Evolutionary conservation across 208 protist genomes (phyloP).

Genomic region (Acanthamoeba healyi): DNA sequence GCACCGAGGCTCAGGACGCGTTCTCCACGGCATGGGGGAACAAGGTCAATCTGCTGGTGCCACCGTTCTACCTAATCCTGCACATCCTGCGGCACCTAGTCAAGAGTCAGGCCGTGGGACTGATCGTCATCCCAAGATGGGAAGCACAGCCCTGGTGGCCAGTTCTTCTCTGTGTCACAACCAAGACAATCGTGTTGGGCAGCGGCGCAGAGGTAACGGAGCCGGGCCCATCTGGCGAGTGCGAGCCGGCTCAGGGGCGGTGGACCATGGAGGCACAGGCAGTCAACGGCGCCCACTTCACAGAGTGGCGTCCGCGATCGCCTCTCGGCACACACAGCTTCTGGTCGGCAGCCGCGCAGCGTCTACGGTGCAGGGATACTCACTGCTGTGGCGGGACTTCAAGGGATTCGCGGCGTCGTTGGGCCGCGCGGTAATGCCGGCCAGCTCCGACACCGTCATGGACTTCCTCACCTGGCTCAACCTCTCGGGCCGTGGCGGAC

Average conservation of each 20-base stretch:
- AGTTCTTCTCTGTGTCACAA: not conserved
- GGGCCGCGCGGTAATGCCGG: not conserved
- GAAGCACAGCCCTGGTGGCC: constrained; percentile 22
- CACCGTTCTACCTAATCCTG: not conserved
- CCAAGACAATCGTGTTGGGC: not conserved
- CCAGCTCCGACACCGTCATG: not conserved
- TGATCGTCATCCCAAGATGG: not conserved
- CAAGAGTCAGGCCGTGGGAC: not conserved
- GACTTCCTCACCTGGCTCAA: not conserved
- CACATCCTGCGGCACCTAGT: not conserved
- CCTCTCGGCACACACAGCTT: not conserved
- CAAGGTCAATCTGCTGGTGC: not conserved
- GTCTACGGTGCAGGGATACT: not conserved
- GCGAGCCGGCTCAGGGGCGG: not conserved
- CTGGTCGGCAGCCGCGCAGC: not conserved
- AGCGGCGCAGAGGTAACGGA: not conserved
- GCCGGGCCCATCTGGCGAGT: not conserved
- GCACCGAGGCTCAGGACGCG: not conserved
- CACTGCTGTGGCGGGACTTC: not conserved
- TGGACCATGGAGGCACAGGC: not conserved
- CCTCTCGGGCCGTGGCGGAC: not conserved
- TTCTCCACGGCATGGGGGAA: not conserved
- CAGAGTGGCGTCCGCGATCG: not conserved
- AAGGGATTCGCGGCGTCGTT: not conserved
- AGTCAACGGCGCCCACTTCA: not conserved